These are phyloP conservation scores for Chloris gayana DNA, from an alignment of 176 grass and related monocot genomes.

Conservation along the genomic window DNA sequence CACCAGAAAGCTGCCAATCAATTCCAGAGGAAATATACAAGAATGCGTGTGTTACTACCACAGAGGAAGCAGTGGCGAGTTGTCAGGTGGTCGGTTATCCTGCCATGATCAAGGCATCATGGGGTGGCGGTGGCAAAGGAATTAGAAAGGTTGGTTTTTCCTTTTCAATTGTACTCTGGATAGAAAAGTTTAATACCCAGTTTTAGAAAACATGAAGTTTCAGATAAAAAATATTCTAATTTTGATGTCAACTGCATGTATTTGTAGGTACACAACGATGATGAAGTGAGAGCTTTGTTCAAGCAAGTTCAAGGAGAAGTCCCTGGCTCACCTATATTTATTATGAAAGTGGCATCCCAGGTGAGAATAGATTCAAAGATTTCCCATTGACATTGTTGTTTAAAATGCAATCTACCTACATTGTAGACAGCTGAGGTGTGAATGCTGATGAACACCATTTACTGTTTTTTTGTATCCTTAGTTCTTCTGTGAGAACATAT, in stretches of 20 bases:
- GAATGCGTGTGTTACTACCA: too few relatives aligned
- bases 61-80: conserved; percentile 91
- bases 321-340: conserved; percentile 98
- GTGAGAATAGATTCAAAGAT: conserved; percentile 47
- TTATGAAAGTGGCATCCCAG: conserved; percentile 99
- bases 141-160: conserved; percentile 90
- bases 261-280: conserved; percentile 94
- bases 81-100: conserved; percentile 98
- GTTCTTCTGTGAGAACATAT: conserved; percentile 17
- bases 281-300: conserved; percentile 94
- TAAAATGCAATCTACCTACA: conserved; percentile 28
- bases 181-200: conserved; percentile 11
- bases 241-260: conserved; percentile 36
- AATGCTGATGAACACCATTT: conserved; percentile 1
- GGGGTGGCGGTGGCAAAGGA: conserved; percentile 98
- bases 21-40: conserved; percentile 93
- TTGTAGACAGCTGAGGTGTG: not conserved
- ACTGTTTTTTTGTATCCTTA: conserved; percentile 25
- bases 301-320: conserved; percentile 99
- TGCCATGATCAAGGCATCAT: conserved; percentile 99
- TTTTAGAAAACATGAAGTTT: conserved; percentile 25
- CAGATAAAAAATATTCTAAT: conserved; percentile 16
- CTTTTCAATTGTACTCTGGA: conserved; percentile 42
- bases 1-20: conserved; percentile 69
- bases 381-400: conserved; percentile 7